Evolutionary conservation across 2,329 filamentous ascomycete species (phyloP), one percentile per base, ranked within the genome.

Genomic region (Zopfia rhizophila): DNA sequence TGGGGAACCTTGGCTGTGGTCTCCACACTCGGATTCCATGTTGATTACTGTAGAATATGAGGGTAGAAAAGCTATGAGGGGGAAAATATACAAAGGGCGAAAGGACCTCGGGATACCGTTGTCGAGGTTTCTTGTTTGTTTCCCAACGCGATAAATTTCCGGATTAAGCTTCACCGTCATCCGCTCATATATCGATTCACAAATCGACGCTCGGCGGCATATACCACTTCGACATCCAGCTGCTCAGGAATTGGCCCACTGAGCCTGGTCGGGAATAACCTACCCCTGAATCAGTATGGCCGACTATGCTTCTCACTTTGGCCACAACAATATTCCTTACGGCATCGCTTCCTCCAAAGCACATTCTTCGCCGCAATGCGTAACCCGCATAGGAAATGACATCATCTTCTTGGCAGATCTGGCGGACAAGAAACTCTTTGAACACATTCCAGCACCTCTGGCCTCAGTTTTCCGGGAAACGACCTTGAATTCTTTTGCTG

Each of bases 331-430:
- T 50, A 63, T 69, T 23, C 64, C 64, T 4, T 69, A 64, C 17
- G 65, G 65, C 11, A 58, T 69, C 21, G 65, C 61, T 14, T 61
- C 53, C 38, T 68, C 64, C 0, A 18, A 47, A 2, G 55, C 28
- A 27, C 52, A 54, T 22, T 22, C 58, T 16, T 24, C 48, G 3
- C 77, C 73, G 22, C 73, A 77, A 45, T 75, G 75, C 31, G 82
- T 72, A 1, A 84, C 82, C 0, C 74, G 82, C 27, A 64, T 83
- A 8, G 65, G 72, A 7, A 74, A 84, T 39, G 68, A 69, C 4
- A 77, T 84, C 0, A 68, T 85, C 23, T 84, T 83, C 53, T 72
- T 86, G 0, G 67, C 69, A 1, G 73, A 74, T 4, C 61, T 83
- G 12, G 65, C 70, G 13, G 48, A 64, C 1, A 38, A 63, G 1